Conservation (phyloP, 148 eudicot genomes). For the Silene latifolia region DNA sequence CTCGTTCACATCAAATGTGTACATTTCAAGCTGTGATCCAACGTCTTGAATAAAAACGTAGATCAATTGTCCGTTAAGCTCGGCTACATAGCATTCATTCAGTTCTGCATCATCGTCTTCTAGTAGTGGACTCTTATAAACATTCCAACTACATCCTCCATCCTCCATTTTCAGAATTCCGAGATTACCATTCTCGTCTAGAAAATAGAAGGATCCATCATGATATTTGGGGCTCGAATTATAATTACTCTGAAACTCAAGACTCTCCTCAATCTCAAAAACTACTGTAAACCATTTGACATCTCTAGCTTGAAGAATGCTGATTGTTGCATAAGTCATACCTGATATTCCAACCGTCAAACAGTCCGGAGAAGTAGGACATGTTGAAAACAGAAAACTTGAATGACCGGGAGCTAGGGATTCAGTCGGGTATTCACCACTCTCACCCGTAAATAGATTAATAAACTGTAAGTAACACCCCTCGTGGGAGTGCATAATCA, state of each 20-base stretch:
- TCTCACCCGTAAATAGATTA: not conserved
- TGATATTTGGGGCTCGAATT: not conserved
- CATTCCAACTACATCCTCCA: not conserved
- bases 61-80: not conserved
- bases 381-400: slow-evolving; percentile 7
- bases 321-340: too few species aligned
- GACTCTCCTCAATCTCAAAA: not conserved
- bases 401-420: not conserved
- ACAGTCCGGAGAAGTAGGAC: slow-evolving; percentile 10
- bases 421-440: not conserved
- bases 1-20: not conserved
- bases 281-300: not conserved
- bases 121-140: not conserved
- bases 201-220: slow-evolving; percentile 5
- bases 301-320: not conserved
- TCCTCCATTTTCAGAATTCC: slow-evolving; percentile 1
- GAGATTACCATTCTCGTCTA: too few species aligned
- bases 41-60: not conserved
- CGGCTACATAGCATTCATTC: not conserved
- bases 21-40: not conserved
- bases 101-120: not conserved
- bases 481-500: not conserved
- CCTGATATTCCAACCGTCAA: not conserved
- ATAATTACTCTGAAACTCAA: not conserved
- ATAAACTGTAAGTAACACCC: not conserved